A percentile compares a stretch with the other conserved stretches of the same genome.
Evolutionary conservation across 2,329 filamentous ascomycete species (phyloP).

Genomic region (Madurella fahalii): DNA sequence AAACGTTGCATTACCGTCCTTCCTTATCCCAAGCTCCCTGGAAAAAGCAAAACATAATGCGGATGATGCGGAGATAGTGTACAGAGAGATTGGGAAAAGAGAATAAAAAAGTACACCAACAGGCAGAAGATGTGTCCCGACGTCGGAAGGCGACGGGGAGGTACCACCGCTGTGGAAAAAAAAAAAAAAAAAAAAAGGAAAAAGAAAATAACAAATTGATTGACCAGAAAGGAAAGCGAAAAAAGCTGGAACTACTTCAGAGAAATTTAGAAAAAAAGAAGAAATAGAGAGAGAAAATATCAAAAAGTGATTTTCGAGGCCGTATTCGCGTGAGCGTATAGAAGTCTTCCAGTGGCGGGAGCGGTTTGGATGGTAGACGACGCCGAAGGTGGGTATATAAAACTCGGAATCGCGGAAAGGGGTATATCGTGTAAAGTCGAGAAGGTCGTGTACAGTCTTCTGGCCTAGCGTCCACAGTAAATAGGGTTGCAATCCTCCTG

Average conservation of each 20-base stretch:
- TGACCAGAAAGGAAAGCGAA: neutral
- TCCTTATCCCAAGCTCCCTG: neutral
- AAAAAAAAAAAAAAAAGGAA: neutral
- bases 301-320: slow-evolving; percentile 6
- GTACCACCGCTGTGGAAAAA: neutral
- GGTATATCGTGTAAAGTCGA: slow-evolving; percentile 10
- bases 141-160: neutral
- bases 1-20: neutral
- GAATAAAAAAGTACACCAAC: slow-evolving; percentile 2
- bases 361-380: slow-evolving; percentile 15
- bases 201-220: neutral
- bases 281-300: slow-evolving; percentile 2
- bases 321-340: slow-evolving; percentile 34
- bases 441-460: slow-evolving; percentile 14
- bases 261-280: slow-evolving; percentile 8
- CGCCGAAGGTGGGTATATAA: slow-evolving; percentile 20
- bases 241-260: neutral
- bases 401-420: slow-evolving; percentile 11
- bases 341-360: slow-evolving; percentile 25
- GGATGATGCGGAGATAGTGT: slow-evolving; percentile 1
- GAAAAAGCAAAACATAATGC: neutral
- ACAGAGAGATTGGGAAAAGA: neutral
- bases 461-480: neutral
- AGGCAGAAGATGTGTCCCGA: slow-evolving; percentile 2
- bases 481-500: too few species aligned